These are phyloP conservation scores for Eudorina sp. DNA, from an alignment of 139 green algal species.

Conservation along the genomic window DNA sequence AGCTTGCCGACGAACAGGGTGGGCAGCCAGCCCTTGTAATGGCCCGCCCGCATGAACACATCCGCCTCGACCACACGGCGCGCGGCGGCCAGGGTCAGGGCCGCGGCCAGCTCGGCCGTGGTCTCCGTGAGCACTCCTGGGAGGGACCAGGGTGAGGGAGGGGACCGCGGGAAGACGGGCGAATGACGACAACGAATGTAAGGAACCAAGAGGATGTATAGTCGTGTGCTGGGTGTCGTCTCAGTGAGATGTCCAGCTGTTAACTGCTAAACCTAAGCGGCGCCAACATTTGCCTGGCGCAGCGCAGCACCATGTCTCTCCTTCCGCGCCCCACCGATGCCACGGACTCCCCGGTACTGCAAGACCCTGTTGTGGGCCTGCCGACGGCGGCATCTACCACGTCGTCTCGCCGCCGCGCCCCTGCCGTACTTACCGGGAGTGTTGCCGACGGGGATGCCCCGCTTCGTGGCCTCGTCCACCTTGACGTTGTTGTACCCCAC, in stretches of 20 bases:
- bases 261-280: no score
- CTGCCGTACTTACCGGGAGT: constrained; percentile 91
- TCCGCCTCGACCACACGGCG: constrained; percentile 95
- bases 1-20: constrained; percentile 92
- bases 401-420: no score
- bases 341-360: no score
- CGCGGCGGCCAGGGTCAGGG: constrained; percentile 94
- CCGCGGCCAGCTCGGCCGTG: constrained; percentile 95
- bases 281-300: no score
- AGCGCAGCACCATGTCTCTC: no score
- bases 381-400: no score
- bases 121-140: constrained; percentile 95
- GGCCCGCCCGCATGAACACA: constrained; percentile 94
- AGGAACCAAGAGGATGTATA: no score
- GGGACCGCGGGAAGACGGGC: neutral
- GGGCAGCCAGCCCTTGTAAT: constrained; percentile 98
- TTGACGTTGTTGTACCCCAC: constrained; percentile 99
- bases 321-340: no score
- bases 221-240: no score
- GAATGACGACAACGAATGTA: no score
- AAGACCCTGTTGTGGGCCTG: no score
- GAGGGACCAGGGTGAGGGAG: neutral
- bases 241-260: no score
- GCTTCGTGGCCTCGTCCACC: constrained; percentile 85
- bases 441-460: constrained; percentile 97